A percentile compares a stretch with the other conserved stretches of the same genome.
Evolutionary conservation across 2,329 filamentous ascomycete species (phyloP).

Genomic region (Hypoxylon rubiginosum): DNA sequence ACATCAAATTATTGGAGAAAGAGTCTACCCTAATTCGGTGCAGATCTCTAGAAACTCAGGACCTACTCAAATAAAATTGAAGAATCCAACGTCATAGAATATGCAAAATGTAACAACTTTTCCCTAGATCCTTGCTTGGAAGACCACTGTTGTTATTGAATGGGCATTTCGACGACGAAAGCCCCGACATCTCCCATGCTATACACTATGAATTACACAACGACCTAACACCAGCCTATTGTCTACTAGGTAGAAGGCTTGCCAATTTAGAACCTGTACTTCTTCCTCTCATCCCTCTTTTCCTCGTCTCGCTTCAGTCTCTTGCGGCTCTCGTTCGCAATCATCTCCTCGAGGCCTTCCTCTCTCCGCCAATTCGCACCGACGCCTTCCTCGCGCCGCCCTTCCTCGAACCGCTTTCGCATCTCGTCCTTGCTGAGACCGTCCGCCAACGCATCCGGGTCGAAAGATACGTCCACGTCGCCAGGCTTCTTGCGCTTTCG

Average conservation of each 20-base stretch:
- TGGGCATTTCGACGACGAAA: conserved; percentile 1
- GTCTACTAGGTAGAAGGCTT: background rate
- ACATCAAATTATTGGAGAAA: too few species aligned
- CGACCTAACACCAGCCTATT: conserved; percentile 14
- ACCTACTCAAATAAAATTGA: background rate
- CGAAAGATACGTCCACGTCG: conserved; percentile 92
- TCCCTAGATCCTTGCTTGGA: background rate
- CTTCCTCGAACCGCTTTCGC: conserved; percentile 82
- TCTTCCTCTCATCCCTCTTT: conserved; percentile 74
- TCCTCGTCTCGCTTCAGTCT: conserved; percentile 90
- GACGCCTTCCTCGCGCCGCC: conserved; percentile 72
- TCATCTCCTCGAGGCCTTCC: conserved; percentile 95
- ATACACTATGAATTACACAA: conserved; percentile 38
- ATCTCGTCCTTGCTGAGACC: conserved; percentile 89
- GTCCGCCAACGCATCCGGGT: conserved; percentile 82
- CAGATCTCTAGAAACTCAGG: too few species aligned
- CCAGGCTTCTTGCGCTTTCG: conserved; percentile 95
- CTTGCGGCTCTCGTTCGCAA: conserved; percentile 92
- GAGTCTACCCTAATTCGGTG: too few species aligned
- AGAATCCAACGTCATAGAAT: background rate
- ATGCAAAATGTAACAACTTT: conserved; percentile 1
- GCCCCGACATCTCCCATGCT: conserved; percentile 18
- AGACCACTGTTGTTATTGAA: conserved; percentile 9
- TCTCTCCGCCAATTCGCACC: conserved; percentile 80
- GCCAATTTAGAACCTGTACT: conserved; percentile 61